A percentile compares a stretch with the other conserved stretches of the same genome.
Evolutionary conservation across 108 stramenopile genomes (phyloP).

Genomic region (Fragilaria radians): DNA sequence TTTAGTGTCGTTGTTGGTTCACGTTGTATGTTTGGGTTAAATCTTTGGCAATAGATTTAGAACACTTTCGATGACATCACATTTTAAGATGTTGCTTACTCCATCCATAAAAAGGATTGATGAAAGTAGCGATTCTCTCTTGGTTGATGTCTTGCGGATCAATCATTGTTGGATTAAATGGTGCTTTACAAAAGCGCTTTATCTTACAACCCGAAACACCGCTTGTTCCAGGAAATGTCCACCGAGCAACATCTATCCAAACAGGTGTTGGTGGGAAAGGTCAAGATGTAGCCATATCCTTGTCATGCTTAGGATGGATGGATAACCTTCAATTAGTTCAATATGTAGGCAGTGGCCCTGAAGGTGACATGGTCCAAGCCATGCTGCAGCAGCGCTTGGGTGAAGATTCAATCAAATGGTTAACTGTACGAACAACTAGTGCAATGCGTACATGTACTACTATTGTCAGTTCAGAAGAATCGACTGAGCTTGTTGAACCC

Average conservation of each 20-base stretch:
- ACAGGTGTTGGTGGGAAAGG: slow-evolving; percentile 83
- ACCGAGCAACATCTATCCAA: slow-evolving; percentile 45
- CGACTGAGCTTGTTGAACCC: slow-evolving; percentile 84
- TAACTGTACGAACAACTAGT: slow-evolving; percentile 48
- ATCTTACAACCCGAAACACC: slow-evolving; percentile 31
- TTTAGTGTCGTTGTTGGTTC: too few species aligned
- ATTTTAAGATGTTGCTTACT: too few species aligned
- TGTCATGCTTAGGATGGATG: slow-evolving; percentile 34
- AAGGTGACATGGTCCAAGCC: slow-evolving; percentile 52
- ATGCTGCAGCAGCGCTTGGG: slow-evolving; percentile 34
- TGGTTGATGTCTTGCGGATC: slow-evolving; percentile 1
- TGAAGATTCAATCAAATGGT: slow-evolving; percentile 19
- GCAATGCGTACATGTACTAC: slow-evolving; percentile 72
- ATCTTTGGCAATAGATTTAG: too few species aligned
- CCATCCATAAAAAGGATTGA: too few species aligned
- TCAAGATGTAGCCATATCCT: slow-evolving; percentile 77
- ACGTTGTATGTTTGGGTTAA: too few species aligned
- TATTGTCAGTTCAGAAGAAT: slow-evolving; percentile 54
- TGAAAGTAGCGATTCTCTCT: background rate
- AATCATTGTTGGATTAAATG: slow-evolving; percentile 72
- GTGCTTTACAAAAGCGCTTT: slow-evolving; percentile 83
- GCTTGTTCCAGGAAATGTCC: slow-evolving; percentile 70
- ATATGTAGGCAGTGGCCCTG: slow-evolving; percentile 64
- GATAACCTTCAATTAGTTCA: slow-evolving; percentile 40
- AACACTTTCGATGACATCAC: too few species aligned